A percentile compares a stretch with the other conserved stretches of the same genome.
These are phyloP conservation scores for Globisporangium solare DNA, from an alignment of 352 stramenopile species.

Conservation along the genomic window DNA sequence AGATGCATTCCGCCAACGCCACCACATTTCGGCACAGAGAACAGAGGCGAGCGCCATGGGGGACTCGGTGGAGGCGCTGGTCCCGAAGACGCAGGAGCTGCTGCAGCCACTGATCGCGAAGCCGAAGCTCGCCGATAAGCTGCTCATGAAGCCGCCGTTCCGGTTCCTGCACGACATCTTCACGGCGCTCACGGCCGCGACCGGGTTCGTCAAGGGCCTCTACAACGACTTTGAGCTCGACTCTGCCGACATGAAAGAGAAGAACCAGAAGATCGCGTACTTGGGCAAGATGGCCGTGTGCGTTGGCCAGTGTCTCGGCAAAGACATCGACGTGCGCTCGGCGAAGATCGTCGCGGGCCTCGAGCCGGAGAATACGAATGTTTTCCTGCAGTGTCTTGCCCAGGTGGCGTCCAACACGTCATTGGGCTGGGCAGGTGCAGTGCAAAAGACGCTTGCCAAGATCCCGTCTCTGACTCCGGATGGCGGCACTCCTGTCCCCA, in stretches of 20 bases:
- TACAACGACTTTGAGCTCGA: slow-evolving; percentile 81
- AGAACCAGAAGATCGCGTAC: slow-evolving; percentile 80
- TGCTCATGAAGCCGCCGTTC: slow-evolving; percentile 95
- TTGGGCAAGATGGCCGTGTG: slow-evolving; percentile 87
- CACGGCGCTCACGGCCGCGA: slow-evolving; percentile 74
- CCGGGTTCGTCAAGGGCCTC: slow-evolving; percentile 83
- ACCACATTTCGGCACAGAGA: background rate
- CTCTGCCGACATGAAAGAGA: slow-evolving; percentile 84
- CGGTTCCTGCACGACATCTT: slow-evolving; percentile 96
- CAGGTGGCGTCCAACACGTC: slow-evolving; percentile 47
- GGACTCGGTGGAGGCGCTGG: slow-evolving; percentile 60
- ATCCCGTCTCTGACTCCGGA: slow-evolving; percentile 62
- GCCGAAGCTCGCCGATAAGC: slow-evolving; percentile 93
- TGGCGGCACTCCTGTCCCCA: slow-evolving; percentile 12
- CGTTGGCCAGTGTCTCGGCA: slow-evolving; percentile 54
- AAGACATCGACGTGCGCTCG: slow-evolving; percentile 67
- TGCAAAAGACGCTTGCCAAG: slow-evolving; percentile 58
- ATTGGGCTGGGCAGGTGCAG: slow-evolving; percentile 61
- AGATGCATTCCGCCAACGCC: background rate
- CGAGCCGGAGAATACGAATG: slow-evolving; percentile 83
- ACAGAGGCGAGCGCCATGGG: slow-evolving; percentile 25
- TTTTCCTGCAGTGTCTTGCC: slow-evolving; percentile 70
- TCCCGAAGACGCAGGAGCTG: slow-evolving; percentile 73
- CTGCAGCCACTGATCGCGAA: slow-evolving; percentile 90
- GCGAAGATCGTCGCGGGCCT: slow-evolving; percentile 84